Evolutionary conservation across 352 stramenopile genomes (phyloP).

Genomic region (Blastocystis sp.): DNA sequence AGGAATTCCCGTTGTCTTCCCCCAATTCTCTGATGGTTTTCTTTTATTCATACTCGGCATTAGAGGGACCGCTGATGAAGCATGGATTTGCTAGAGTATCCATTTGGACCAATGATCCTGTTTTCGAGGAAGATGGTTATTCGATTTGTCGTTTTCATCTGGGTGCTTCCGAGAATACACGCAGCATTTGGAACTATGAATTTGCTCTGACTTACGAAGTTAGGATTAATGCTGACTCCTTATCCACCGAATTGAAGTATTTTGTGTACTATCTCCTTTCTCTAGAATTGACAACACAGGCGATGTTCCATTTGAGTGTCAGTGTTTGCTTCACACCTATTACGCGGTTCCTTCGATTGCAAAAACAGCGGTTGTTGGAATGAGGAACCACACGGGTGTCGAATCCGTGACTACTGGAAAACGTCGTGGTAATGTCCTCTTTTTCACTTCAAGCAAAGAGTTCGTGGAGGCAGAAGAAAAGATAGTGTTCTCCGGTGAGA

Average conservation of each 20-base stretch:
- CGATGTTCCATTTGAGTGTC: background rate
- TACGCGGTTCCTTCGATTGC: conserved; percentile 11
- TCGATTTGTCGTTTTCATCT: background rate
- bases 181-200: background rate
- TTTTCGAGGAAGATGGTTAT: background rate
- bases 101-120: background rate
- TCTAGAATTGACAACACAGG: background rate
- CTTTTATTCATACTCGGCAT: background rate
- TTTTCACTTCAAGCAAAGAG: background rate
- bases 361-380: background rate
- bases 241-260: background rate
- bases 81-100: conserved; percentile 57
- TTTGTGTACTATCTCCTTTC: background rate
- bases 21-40: conserved; percentile 46
- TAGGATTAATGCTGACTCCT: background rate
- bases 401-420: background rate
- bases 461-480: background rate
- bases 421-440: background rate
- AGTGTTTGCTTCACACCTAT: conserved; percentile 20
- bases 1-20: conserved; percentile 52
- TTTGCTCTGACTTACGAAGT: conserved; percentile 21
- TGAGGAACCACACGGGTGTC: background rate
- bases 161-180: background rate
- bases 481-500: conserved; percentile 1
- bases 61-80: conserved; percentile 48